phyloP scores from a whole-genome alignment of 495 filamentous ascomycete species.

The Penicillium silybi region DNA sequence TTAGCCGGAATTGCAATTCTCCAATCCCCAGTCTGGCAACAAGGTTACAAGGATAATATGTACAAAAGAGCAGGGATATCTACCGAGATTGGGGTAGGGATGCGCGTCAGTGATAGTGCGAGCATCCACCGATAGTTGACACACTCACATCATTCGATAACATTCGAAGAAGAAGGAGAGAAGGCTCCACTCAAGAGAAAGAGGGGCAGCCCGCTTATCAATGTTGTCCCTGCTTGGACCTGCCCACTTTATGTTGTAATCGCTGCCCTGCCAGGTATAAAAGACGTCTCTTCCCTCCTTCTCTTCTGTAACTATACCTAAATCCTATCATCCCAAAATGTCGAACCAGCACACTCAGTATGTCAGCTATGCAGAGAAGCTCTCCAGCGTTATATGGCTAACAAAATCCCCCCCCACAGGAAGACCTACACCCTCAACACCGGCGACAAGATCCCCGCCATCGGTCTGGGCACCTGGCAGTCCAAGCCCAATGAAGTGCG shows the following conservation, averaged over 20 bases:
- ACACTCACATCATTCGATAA: neutral
- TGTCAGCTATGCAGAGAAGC: neutral
- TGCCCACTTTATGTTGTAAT: conserved; percentile 23
- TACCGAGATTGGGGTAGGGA: neutral
- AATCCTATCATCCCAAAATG: conserved; percentile 31
- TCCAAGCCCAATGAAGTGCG: conserved; percentile 60
- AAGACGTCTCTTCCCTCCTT: neutral
- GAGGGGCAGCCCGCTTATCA: conserved; percentile 11
- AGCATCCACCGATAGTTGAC: neutral
- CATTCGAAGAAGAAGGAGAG: no score
- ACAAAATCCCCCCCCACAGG: conserved; percentile 18
- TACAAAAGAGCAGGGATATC: neutral
- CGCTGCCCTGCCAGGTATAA: neutral
- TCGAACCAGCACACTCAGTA: conserved; percentile 43
- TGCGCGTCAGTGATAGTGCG: neutral
- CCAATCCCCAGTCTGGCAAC: neutral
- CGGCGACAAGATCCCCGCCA: conserved; percentile 71
- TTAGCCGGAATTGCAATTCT: conserved; percentile 17
- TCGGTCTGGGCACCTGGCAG: conserved; percentile 85
- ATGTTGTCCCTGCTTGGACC: conserved; percentile 36
- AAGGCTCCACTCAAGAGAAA: neutral
- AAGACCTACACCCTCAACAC: conserved; percentile 76
- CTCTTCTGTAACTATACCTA: neutral
- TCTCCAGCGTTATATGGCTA: neutral
- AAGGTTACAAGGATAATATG: neutral